Conservation (phyloP, 495 filamentous ascomycete genomes). For the Daldinia grandis region DNA sequence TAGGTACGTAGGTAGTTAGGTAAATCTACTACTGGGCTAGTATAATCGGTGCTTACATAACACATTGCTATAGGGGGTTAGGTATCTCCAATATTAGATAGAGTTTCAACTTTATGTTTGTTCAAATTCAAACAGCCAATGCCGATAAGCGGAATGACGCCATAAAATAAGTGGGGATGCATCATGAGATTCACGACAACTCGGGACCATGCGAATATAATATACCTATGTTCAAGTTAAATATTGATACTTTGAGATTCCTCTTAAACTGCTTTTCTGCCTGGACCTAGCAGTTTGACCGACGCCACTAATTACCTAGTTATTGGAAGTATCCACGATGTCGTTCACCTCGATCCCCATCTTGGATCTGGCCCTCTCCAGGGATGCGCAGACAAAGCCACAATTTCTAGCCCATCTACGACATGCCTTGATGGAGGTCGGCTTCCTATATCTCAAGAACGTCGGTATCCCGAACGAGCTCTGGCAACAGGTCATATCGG, state of each 20-base stretch:
- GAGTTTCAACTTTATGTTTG: background rate
- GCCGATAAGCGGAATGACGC: constrained; percentile 47
- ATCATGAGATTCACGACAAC: constrained; percentile 18
- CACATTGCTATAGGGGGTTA: no score
- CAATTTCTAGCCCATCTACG: constrained; percentile 76
- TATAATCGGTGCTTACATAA: no score
- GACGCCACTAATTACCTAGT: no score
- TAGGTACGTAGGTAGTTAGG: no score
- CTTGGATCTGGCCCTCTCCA: constrained; percentile 75
- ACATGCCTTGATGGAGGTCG: constrained; percentile 85
- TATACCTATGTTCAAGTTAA: constrained; percentile 1
- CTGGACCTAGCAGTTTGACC: background rate
- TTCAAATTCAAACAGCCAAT: constrained; percentile 26
- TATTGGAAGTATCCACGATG: constrained; percentile 42
- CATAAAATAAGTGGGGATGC: constrained; percentile 37
- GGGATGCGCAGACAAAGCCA: constrained; percentile 72
- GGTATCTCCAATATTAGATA: no score
- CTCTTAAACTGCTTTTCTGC: background rate
- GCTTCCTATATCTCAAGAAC: constrained; percentile 91
- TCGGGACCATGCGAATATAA: background rate
- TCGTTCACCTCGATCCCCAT: constrained; percentile 83
- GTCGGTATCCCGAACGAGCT: constrained; percentile 75
- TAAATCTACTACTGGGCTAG: no score
- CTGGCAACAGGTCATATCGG: constrained; percentile 70
- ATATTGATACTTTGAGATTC: background rate